phyloP scores from a whole-genome alignment of 805 yeast genomes.

The Wickerhamomyces bisporus region DNA sequence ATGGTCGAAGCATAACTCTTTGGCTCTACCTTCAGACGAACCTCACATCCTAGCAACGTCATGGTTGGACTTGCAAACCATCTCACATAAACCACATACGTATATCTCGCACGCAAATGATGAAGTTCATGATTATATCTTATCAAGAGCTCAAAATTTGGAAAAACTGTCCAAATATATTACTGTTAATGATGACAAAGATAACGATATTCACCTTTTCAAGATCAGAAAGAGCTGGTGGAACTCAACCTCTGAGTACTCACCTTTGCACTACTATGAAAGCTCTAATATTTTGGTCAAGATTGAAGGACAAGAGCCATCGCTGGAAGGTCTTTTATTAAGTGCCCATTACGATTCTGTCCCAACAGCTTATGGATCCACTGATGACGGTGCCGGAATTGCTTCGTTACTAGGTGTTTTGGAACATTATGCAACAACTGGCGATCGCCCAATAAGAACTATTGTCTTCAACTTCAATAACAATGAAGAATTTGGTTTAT shows the following conservation, averaged over 20 bases:
- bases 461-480: conserved; percentile 82
- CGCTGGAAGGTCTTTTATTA: conserved; percentile 61
- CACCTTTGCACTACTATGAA: conserved; percentile 68
- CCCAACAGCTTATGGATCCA: conserved; percentile 80
- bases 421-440: conserved; percentile 35
- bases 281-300: conserved; percentile 76
- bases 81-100: conserved; percentile 69
- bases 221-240: conserved; percentile 48
- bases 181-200: conserved; percentile 33
- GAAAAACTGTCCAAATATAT: conserved; percentile 24
- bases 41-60: conserved; percentile 35
- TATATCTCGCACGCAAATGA: conserved; percentile 76
- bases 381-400: conserved; percentile 90
- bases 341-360: conserved; percentile 91
- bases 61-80: conserved; percentile 70
- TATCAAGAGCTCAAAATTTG: conserved; percentile 35
- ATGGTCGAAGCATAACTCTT: conserved; percentile 36
- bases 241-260: conserved; percentile 32
- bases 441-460: conserved; percentile 59
- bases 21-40: conserved; percentile 38
- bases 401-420: conserved; percentile 74
- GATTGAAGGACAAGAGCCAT: conserved; percentile 55
- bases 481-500: conserved; percentile 82
- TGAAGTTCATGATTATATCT: conserved; percentile 63
- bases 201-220: conserved; percentile 35